Percentiles rank a stretch among this genome's conserved stretches.
These are phyloP conservation scores for Thraustochytrium striatum DNA, from an alignment of 352 stramenopile genomes.

Conservation along the genomic window DNA sequence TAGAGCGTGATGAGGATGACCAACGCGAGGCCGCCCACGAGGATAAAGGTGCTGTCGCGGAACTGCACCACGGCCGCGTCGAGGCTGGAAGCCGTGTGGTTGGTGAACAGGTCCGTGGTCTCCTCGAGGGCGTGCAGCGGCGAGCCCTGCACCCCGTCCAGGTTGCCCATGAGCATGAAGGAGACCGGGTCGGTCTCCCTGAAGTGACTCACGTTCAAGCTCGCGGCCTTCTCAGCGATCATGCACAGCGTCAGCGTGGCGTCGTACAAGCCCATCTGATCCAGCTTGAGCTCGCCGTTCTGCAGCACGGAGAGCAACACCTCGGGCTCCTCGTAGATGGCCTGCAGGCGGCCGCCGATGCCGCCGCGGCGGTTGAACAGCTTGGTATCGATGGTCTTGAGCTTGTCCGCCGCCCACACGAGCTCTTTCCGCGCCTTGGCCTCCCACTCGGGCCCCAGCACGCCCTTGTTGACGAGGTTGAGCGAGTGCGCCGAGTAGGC, in stretches of 20 bases:
- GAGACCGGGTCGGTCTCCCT: background rate
- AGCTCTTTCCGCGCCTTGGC: too few relatives aligned
- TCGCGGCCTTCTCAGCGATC: background rate
- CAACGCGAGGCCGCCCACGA: background rate
- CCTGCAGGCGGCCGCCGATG: background rate
- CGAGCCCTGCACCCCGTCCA: background rate
- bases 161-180: slow-evolving; percentile 19
- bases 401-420: too few relatives aligned
- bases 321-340: background rate
- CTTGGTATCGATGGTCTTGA: background rate
- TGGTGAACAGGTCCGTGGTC: background rate
- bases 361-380: background rate
- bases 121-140: background rate
- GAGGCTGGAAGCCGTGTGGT: background rate
- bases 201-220: background rate
- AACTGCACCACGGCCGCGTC: background rate
- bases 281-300: background rate
- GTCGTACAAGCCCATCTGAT: slow-evolving; percentile 16
- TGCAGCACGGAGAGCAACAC: background rate
- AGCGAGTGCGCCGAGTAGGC: too few relatives aligned
- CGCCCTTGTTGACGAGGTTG: too few relatives aligned
- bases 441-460: too few relatives aligned
- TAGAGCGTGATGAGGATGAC: slow-evolving; percentile 15
- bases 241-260: slow-evolving; percentile 6
- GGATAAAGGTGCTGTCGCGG: background rate